A percentile compares a stretch with the other conserved stretches of the same genome.
These are phyloP conservation scores for Alternaria incomplexa DNA, from an alignment of 2,329 filamentous ascomycete species.

Conservation along the genomic window DNA sequence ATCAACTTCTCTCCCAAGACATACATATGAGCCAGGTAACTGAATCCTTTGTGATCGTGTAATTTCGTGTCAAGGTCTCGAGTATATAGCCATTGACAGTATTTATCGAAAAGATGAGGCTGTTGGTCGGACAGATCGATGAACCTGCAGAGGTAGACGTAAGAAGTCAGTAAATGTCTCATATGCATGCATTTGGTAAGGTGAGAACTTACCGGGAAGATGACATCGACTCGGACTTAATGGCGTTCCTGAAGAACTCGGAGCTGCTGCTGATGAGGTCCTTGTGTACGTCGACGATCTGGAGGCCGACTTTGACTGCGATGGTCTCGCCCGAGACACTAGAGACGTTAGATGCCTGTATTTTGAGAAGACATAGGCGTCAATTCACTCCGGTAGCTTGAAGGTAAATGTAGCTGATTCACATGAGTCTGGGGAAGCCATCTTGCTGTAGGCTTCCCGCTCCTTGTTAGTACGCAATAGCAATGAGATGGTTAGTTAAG, in stretches of 20 bases:
- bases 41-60: not conserved
- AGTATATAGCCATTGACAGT: not conserved
- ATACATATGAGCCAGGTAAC: not conserved
- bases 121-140: not conserved
- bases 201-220: not conserved
- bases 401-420: not conserved
- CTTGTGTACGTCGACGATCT: not conserved
- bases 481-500: not conserved
- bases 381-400: not conserved
- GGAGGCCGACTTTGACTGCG: not conserved
- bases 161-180: not conserved
- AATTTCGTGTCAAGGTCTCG: not conserved
- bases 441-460: not conserved
- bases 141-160: not conserved
- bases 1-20: not conserved
- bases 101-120: not conserved
- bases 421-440: not conserved
- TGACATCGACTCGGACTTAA: not conserved
- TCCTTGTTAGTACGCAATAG: not conserved
- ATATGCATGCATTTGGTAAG: not conserved
- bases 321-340: not conserved
- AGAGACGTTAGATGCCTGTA: not conserved
- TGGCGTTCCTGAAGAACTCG: not conserved
- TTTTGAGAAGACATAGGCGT: not conserved
- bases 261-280: not conserved